These are phyloP conservation scores for Microcera coccophila DNA, from an alignment of 2,329 filamentous ascomycete species.

Conservation along the genomic window DNA sequence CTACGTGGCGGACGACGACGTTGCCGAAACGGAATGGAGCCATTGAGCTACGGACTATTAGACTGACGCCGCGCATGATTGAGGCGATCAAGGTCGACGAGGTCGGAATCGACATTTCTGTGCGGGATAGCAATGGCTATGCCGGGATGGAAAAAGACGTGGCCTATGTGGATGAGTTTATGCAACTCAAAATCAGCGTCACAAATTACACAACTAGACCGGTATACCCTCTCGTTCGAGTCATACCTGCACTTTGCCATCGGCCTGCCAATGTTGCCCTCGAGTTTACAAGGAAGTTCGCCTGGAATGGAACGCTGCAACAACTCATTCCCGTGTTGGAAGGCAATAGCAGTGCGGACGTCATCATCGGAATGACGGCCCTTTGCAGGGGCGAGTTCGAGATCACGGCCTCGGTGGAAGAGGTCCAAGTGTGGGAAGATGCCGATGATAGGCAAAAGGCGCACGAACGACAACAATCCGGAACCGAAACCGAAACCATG, in stretches of 20 bases:
- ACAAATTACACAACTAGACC: slow-evolving; percentile 66
- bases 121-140: slow-evolving; percentile 36
- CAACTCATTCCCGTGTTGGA: slow-evolving; percentile 62
- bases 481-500: slow-evolving; percentile 56
- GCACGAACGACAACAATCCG: slow-evolving; percentile 40
- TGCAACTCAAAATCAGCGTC: slow-evolving; percentile 67
- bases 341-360: slow-evolving; percentile 55
- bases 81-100: slow-evolving; percentile 80
- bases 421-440: slow-evolving; percentile 57
- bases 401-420: slow-evolving; percentile 75
- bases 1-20: slow-evolving; percentile 63
- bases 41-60: slow-evolving; percentile 72
- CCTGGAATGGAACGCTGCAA: slow-evolving; percentile 82
- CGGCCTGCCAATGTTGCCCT: slow-evolving; percentile 69
- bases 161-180: slow-evolving; percentile 51
- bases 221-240: slow-evolving; percentile 67
- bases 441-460: slow-evolving; percentile 26
- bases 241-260: slow-evolving; percentile 73
- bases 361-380: slow-evolving; percentile 66
- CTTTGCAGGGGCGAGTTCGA: slow-evolving; percentile 81
- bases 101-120: slow-evolving; percentile 61
- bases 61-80: slow-evolving; percentile 73
- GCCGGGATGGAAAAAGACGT: slow-evolving; percentile 19
- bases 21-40: slow-evolving; percentile 55
- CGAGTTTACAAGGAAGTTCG: slow-evolving; percentile 76